Percentiles rank a stretch among this genome's conserved stretches.
Conservation (phyloP, 1,284 basidiomycete genomes). For the Phylloboletellus chloephorus region DNA sequence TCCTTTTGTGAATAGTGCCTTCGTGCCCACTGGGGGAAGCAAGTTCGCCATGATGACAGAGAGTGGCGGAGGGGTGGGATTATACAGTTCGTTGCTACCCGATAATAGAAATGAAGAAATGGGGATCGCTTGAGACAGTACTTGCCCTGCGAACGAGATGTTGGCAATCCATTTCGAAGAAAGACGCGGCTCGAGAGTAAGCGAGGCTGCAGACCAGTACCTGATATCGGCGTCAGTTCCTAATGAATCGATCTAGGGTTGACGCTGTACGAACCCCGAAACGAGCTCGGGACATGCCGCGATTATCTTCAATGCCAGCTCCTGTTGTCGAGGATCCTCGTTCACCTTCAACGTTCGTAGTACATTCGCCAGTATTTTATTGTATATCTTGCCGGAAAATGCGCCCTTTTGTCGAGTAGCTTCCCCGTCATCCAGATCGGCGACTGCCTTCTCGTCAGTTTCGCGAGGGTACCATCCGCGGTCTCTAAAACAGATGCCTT, state of each 20-base stretch:
- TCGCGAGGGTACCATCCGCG: conserved; percentile 87
- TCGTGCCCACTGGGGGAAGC: conserved; percentile 65
- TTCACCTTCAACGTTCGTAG: conserved; percentile 72
- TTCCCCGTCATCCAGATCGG: conserved; percentile 22
- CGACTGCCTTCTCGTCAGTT: conserved; percentile 27
- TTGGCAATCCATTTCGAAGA: conserved; percentile 89
- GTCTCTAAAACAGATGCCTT: conserved; percentile 85
- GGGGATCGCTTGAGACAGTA: conserved; percentile 75
- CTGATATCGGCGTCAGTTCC: conserved; percentile 33
- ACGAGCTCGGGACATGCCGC: conserved; percentile 83
- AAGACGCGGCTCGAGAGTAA: conserved; percentile 82
- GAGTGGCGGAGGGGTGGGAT: conserved; percentile 70
- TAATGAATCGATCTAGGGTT: not conserved
- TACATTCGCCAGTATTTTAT: conserved; percentile 79
- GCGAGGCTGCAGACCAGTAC: conserved; percentile 70
- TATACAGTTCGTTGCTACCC: conserved; percentile 38
- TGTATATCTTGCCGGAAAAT: conserved; percentile 59
- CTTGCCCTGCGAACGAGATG: conserved; percentile 72
- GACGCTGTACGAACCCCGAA: conserved; percentile 49
- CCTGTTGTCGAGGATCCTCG: conserved; percentile 83
- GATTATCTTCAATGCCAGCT: conserved; percentile 76
- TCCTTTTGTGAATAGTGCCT: conserved; percentile 73
- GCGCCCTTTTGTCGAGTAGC: conserved; percentile 27
- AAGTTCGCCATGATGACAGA: conserved; percentile 67
- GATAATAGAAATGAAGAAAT: conserved; percentile 54